phyloP scores from a whole-genome alignment of 495 filamentous ascomycete species.

The Hypoxylon fuscum region DNA sequence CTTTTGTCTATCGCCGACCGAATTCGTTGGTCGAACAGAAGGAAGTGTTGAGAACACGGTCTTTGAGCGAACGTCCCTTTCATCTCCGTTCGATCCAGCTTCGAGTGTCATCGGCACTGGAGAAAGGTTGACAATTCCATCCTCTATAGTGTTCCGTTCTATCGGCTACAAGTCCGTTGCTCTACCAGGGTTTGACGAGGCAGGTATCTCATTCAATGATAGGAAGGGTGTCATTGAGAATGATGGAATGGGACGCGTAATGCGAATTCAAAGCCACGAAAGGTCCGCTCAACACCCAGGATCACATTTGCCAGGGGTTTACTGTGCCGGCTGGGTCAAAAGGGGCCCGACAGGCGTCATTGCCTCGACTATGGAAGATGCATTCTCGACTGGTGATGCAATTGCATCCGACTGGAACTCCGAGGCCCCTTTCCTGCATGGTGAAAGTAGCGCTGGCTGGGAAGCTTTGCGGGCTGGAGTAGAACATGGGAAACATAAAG shows the following conservation, averaged over 20 bases:
- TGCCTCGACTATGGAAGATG: constrained; percentile 94
- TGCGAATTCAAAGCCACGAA: constrained; percentile 36
- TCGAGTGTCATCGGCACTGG: constrained; percentile 63
- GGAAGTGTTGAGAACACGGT: constrained; percentile 65
- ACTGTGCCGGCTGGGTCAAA: constrained; percentile 97
- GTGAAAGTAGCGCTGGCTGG: constrained; percentile 71
- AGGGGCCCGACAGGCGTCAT: constrained; percentile 95
- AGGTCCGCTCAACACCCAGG: constrained; percentile 7
- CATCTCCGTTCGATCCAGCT: constrained; percentile 56
- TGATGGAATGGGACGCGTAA: constrained; percentile 79
- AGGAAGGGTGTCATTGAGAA: constrained; percentile 81
- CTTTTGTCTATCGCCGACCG: constrained; percentile 79
- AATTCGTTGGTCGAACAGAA: constrained; percentile 65
- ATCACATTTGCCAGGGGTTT: constrained; percentile 71
- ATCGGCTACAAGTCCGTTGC: constrained; percentile 90
- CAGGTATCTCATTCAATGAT: constrained; percentile 81
- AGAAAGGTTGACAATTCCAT: constrained; percentile 54
- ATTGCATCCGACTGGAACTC: constrained; percentile 75
- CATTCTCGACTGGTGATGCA: constrained; percentile 86
- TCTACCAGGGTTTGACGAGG: constrained; percentile 76
- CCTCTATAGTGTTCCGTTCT: constrained; percentile 82
- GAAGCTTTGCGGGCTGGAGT: constrained; percentile 58
- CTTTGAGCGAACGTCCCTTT: constrained; percentile 70
- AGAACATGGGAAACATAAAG: constrained; percentile 48
- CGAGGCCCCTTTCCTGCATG: constrained; percentile 57